Percentiles rank a stretch among this genome's conserved stretches.
Conservation (phyloP, 768 basidiomycete species). For the Boletus reticulatus region DNA sequence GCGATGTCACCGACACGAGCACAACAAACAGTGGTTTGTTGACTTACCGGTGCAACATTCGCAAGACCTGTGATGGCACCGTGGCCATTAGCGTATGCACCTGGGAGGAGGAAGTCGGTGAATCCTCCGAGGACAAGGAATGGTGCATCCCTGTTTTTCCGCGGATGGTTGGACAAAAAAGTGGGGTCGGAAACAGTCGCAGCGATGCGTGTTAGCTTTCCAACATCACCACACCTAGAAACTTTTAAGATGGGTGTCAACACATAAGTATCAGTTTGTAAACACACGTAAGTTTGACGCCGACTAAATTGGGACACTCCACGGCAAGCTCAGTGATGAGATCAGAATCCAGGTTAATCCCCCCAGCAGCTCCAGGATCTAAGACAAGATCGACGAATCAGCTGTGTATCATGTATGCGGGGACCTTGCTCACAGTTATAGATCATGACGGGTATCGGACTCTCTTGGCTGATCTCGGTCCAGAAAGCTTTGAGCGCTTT, state of each 20-base stretch:
- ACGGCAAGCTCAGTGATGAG: slow-evolving; percentile 76
- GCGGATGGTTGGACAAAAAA: slow-evolving; percentile 61
- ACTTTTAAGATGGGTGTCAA: slow-evolving; percentile 2
- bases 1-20: neutral
- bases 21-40: neutral
- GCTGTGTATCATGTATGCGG: neutral
- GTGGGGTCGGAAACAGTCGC: slow-evolving; percentile 56
- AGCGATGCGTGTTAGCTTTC: slow-evolving; percentile 84
- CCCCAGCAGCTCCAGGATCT: slow-evolving; percentile 87
- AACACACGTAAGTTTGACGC: slow-evolving; percentile 86
- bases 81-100: slow-evolving; percentile 69
- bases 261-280: neutral
- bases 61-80: slow-evolving; percentile 91
- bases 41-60: slow-evolving; percentile 72
- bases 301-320: slow-evolving; percentile 74
- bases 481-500: slow-evolving; percentile 78
- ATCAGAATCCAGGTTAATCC: slow-evolving; percentile 91
- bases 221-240: slow-evolving; percentile 83
- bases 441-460: slow-evolving; percentile 83
- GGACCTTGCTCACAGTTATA: slow-evolving; percentile 68
- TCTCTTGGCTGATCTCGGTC: slow-evolving; percentile 71
- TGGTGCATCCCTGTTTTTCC: slow-evolving; percentile 53
- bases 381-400: slow-evolving; percentile 4
- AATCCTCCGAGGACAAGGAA: slow-evolving; percentile 89
- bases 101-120: slow-evolving; percentile 77